Evolutionary conservation across 345 rosid species (phyloP), one percentile per base, ranked within the genome.

Genomic region (Melaleuca quinquenervia): DNA sequence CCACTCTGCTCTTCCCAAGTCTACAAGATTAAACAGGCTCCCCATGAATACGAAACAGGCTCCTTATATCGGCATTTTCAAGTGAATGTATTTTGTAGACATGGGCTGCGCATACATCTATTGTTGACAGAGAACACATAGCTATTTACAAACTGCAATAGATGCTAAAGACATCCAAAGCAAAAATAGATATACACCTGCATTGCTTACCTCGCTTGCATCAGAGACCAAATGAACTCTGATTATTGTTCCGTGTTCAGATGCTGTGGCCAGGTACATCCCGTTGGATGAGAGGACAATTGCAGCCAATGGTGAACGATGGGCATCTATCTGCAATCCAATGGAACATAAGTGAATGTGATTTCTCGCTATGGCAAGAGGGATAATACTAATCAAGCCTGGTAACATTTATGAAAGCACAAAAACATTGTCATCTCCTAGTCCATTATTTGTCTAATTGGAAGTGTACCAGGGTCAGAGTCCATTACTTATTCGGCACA

Each of bases 181-280:
- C 11, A 85, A 64, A 64, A 70, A 11, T 21, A 76, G 76, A 32
- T 26, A 52, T 22, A 36, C 18, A 84, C 74, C 14, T 15, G 62
- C 50, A 78, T 56, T 83, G 48, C 87, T 92, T 89, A 96, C 99
- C 97, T 96, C 92, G 54, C 96, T 94, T 88, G 98, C 98, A 82
- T 95, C 96, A 3, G 91, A 91, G 88, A 96, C 98, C 51, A 93
- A 91, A 92, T 94, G 94, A 86, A 96, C 98, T 86, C 98, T 92
- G 87, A 96, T 90, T 84, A 94, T 87, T 83, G 99, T 96, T 86
- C 99, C 99, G 85, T 94, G 98, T 88, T 96, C 99, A 82, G 99
- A 96, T 82, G 98, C 98, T 54, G 99, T 96, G 29, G 99, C 99
- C 84, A 96, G 90, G 87, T 92, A 96, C 92, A 86, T 90, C 87